Conservation (phyloP, 2,329 filamentous ascomycete species). For the Ophiostoma quercus region DNA sequence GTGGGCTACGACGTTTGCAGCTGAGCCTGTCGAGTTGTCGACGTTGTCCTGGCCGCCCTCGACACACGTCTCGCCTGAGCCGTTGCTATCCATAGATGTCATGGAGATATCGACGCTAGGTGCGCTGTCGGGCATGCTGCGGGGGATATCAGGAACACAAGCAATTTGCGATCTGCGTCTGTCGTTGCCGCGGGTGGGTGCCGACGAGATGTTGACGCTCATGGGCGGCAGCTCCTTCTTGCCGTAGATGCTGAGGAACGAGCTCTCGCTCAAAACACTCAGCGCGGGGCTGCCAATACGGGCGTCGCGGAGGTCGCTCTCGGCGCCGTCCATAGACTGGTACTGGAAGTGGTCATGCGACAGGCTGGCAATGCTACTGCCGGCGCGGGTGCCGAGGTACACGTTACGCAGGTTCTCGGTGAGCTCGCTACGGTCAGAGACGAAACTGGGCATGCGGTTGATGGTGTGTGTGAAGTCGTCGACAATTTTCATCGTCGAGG, state of each 20-base stretch:
- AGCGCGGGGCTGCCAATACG: slow-evolving; percentile 54
- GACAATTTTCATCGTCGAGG: slow-evolving; percentile 22
- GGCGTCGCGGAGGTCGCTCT: slow-evolving; percentile 31
- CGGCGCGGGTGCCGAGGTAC: slow-evolving; percentile 46
- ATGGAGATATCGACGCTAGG: slow-evolving; percentile 5
- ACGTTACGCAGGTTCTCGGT: slow-evolving; percentile 58
- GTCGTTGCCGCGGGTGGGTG: background rate
- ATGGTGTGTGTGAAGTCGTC: slow-evolving; percentile 39
- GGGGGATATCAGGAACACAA: slow-evolving; percentile 23
- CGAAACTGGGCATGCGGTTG: slow-evolving; percentile 58
- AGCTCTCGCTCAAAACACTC: slow-evolving; percentile 63
- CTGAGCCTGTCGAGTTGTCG: slow-evolving; percentile 27
- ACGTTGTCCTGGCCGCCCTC: background rate
- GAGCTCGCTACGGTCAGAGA: slow-evolving; percentile 55
- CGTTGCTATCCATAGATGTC: slow-evolving; percentile 3
- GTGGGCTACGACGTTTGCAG: slow-evolving; percentile 17
- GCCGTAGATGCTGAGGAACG: slow-evolving; percentile 61
- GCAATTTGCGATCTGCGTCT: slow-evolving; percentile 19
- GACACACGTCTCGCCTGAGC: slow-evolving; percentile 9
- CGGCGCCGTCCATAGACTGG: slow-evolving; percentile 40
- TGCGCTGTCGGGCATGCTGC: slow-evolving; percentile 12
- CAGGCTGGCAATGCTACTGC: slow-evolving; percentile 49
- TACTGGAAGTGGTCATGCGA: slow-evolving; percentile 33
- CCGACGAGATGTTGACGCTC: slow-evolving; percentile 10
- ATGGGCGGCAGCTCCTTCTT: slow-evolving; percentile 32